Evolutionary conservation across 2,329 filamentous ascomycete genomes (phyloP).

Genomic region (Arthrobotrys pseudoclavata): DNA sequence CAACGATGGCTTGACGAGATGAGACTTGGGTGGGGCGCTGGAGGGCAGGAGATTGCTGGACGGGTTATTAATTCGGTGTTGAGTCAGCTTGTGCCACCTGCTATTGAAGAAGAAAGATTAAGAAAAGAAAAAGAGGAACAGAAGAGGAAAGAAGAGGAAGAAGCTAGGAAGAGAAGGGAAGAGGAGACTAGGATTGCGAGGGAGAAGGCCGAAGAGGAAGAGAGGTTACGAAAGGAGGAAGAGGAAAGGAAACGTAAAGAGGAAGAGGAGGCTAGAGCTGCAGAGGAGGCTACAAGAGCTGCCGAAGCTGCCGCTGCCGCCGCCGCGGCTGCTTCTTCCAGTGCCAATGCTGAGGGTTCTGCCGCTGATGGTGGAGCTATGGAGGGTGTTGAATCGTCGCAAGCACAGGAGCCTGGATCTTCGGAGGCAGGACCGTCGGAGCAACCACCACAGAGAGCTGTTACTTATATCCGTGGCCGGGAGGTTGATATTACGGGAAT

Average conservation of each 20-base stretch:
- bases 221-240: conserved; percentile 75
- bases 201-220: conserved; percentile 80
- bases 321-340: conserved; percentile 68
- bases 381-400: conserved; percentile 79
- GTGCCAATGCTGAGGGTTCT: conserved; percentile 49
- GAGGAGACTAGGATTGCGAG: conserved; percentile 76
- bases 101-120: conserved; percentile 83
- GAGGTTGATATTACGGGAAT: conserved; percentile 93
- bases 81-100: conserved; percentile 82
- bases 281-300: conserved; percentile 72
- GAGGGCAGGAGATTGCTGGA: conserved; percentile 77
- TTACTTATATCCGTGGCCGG: conserved; percentile 85
- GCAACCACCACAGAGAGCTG: conserved; percentile 74
- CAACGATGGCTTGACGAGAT: conserved; percentile 91
- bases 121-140: conserved; percentile 74
- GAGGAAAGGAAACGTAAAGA: conserved; percentile 79
- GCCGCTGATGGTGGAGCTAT: conserved; percentile 70
- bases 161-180: conserved; percentile 74
- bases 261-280: conserved; percentile 73
- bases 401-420: conserved; percentile 66
- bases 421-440: conserved; percentile 67
- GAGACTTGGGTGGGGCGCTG: conserved; percentile 82
- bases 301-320: conserved; percentile 69
- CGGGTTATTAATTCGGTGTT: conserved; percentile 78
- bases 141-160: conserved; percentile 71